Base-by-base conservation (phyloP, 1,139 yeast species). In the Yamadazyma atmosphaerica region DNA sequence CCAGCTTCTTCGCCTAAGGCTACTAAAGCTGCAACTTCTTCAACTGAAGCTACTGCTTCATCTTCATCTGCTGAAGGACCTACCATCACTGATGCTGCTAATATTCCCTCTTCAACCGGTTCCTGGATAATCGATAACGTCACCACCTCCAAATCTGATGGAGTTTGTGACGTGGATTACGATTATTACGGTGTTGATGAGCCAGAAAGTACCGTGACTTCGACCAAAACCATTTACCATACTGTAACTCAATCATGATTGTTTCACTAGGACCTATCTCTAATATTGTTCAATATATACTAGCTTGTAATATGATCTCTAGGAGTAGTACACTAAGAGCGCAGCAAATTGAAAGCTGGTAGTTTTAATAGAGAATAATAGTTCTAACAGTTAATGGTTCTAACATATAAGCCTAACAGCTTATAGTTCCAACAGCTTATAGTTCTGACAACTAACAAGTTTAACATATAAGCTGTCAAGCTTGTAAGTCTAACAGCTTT, bases 121-220 rank as follows among this genome's bases (percentile, higher is more conserved):
- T 58, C 65, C 7, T 69, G 73, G 70, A 53, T 69, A 25, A 65
- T 71, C 36, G 72, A 64, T 24, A 60, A 59, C 40, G 55, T 67
- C 13, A 49, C 60, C 27, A 71, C 77, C 16, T 52, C 62, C 27
- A 52, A 60, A 8, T 55, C 68, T 4, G 57, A 52, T 38, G 64
- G 64, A 37, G 66, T 68, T 16, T 72, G 77, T 48, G 49, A 60
- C 33, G 70, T 72, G 18, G 63, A 71, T 49, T 71, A 68, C 50
- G 74, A 70, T 49, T 72, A 69, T 54, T 69, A 71, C 51, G 58
- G 56, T 32, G 55, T 59, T 13, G 61, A 50, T 34, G 63, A 57
- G 41, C 50, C 60, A 12, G 68, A 53, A 17, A 54, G 52, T 34
- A 61, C 58, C 15, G 63, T 55, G 29, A 61, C 68, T 32, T 66